Conservation (phyloP, 1,284 basidiomycete genomes). For the Leccinum pseudoinsigne region DNA sequence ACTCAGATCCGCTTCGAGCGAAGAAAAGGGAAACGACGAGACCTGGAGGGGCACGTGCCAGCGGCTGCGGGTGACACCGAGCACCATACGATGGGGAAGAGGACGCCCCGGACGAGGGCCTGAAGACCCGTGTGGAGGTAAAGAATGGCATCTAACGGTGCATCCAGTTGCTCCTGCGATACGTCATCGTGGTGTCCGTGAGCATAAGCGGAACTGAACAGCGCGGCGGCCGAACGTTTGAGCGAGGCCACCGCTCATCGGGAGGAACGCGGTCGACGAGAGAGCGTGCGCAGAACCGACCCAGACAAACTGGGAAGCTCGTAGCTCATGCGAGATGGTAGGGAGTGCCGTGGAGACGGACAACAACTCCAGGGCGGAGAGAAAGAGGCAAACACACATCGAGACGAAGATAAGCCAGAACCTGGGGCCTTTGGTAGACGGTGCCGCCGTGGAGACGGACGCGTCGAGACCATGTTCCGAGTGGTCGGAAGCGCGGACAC, state of each 20-base stretch:
- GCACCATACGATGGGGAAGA: slow-evolving; percentile 68
- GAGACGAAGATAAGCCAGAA: not conserved
- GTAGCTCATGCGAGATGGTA: slow-evolving; percentile 33
- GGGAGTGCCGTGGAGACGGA: slow-evolving; percentile 36
- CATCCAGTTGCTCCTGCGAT: slow-evolving; percentile 60
- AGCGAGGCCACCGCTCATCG: slow-evolving; percentile 20
- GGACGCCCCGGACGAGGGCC: slow-evolving; percentile 65
- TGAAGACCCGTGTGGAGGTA: slow-evolving; percentile 83
- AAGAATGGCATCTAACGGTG: slow-evolving; percentile 74
- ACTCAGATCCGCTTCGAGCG: not conserved
- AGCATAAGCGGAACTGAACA: too few relatives aligned
- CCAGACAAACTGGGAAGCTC: slow-evolving; percentile 37
- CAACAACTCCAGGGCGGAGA: slow-evolving; percentile 6
- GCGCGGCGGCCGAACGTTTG: slow-evolving; percentile 40
- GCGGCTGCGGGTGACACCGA: slow-evolving; percentile 65
- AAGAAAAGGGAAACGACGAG: slow-evolving; percentile 14
- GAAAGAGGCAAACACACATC: slow-evolving; percentile 14
- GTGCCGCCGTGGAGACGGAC: too few relatives aligned
- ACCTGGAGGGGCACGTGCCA: slow-evolving; percentile 90
- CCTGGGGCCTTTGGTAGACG: too few relatives aligned
- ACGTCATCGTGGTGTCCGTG: slow-evolving; percentile 64
- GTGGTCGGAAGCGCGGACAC: too few relatives aligned
- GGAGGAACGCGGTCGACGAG: slow-evolving; percentile 38
- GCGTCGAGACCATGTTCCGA: too few relatives aligned
- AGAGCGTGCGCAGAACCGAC: slow-evolving; percentile 38